Evolutionary conservation across 2,329 filamentous ascomycete genomes (phyloP), one percentile per base, ranked within the genome.

Genomic region (Dactylonectria macrodidyma): DNA sequence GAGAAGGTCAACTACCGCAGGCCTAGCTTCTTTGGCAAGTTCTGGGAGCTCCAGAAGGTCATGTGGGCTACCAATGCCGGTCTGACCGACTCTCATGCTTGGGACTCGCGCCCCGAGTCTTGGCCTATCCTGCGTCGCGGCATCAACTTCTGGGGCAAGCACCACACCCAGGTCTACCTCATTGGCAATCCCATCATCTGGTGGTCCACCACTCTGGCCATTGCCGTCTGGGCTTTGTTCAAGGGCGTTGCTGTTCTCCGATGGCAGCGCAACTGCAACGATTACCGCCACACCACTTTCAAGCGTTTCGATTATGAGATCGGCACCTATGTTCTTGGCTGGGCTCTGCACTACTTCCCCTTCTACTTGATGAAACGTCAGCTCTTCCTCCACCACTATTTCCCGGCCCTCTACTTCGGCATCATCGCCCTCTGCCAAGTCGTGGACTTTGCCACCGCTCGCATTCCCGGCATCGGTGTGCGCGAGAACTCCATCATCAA

Each of bases 31-130:
- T 91, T 99, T 70, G 94, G 94, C 77, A 99, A 99, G 82, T 99
- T 99, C 85, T 95, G 92, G 90, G 96, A 99, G 84, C 88, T 99
- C 51, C 95, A 99, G 80, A 92, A 93, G 82, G 96, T 99, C 71
- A 99, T 99, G 96, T 99, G 96, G 96, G 95, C 89, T 76, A 99
- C 96, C 41, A 99, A 99, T 79, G 96, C 96, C 36, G 96, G 96
- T 50, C 90, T 99, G 56, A 94, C 96, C 30, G 96, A 99, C 78
- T 97, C 95, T 19, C 96, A 99, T 79, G 94, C 95, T 59, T 99
- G 97, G 96, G 96, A 99, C 80, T 98, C 96, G 54, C 93, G 96
- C 52, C 96, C 96, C 36, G 90, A 91, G 38, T 95, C 95, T 7
- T 99, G 96, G 96, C 96, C 96, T 24, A 89, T 97, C 65, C 90